A percentile compares a stretch with the other conserved stretches of the same genome.
phyloP scores from a whole-genome alignment of 2,329 filamentous ascomycete species.

The Fusarium chaquense region DNA sequence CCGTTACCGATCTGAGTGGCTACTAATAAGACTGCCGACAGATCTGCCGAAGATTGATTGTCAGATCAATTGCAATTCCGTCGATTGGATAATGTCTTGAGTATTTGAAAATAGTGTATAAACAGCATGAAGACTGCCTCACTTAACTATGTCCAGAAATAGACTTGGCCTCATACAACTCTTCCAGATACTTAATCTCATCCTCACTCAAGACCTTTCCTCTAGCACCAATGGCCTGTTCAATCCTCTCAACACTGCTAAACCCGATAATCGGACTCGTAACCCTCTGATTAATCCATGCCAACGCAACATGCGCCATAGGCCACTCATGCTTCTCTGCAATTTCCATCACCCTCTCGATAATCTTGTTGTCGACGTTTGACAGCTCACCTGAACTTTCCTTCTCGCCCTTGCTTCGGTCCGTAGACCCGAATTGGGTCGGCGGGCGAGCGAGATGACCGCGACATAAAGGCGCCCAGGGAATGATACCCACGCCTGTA shows the following conservation, averaged over 20 bases:
- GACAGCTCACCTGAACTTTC: slow-evolving; percentile 24
- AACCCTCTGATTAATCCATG: slow-evolving; percentile 28
- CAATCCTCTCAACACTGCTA: slow-evolving; percentile 36
- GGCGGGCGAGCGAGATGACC: slow-evolving; percentile 31
- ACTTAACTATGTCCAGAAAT: slow-evolving; percentile 14
- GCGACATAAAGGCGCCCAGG: slow-evolving; percentile 38
- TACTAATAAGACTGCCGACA: too few relatives aligned
- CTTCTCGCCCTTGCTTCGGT: slow-evolving; percentile 34
- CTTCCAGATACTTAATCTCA: slow-evolving; percentile 28
- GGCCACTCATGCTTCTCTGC: slow-evolving; percentile 23
- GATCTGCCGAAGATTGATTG: slow-evolving; percentile 9
- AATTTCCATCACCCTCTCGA: slow-evolving; percentile 23
- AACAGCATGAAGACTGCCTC: too few relatives aligned
- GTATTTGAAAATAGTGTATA: background rate
- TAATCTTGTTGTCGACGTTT: slow-evolving; percentile 20
- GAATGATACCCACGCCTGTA: slow-evolving; percentile 43
- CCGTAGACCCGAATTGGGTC: slow-evolving; percentile 19
- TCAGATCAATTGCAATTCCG: background rate
- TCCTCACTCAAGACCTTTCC: slow-evolving; percentile 22
- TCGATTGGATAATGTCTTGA: background rate
- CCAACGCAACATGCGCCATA: slow-evolving; percentile 37
- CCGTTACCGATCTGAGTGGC: slow-evolving; percentile 17
- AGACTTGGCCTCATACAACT: slow-evolving; percentile 33
- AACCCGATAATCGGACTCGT: slow-evolving; percentile 35
- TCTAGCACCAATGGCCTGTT: slow-evolving; percentile 27